Evolutionary conservation across 139 green algal species (phyloP).

Genomic region (Chlamydomonas eustigma): DNA sequence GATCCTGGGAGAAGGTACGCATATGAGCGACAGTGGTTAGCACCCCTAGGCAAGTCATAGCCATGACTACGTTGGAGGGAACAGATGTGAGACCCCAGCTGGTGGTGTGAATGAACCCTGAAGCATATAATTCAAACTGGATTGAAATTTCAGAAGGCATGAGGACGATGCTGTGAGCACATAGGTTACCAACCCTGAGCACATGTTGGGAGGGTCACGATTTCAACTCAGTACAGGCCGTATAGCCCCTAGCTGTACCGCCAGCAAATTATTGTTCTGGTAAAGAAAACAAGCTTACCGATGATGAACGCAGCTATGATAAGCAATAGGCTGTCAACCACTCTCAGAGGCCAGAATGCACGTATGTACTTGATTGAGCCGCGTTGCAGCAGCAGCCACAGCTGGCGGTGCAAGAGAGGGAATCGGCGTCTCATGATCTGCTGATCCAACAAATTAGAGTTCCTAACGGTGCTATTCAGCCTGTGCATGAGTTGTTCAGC

Average conservation of each 20-base stretch:
- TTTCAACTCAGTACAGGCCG: no score
- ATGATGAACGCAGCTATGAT: constrained; percentile 34
- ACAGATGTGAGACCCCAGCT: constrained; percentile 23
- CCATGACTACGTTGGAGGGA: constrained; percentile 36
- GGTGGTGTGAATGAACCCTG: constrained; percentile 24
- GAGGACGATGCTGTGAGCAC: no score
- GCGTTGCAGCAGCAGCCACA: constrained; percentile 15
- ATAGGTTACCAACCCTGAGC: no score
- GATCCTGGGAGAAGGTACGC: constrained; percentile 29
- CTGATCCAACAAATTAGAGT: not conserved
- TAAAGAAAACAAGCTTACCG: constrained; percentile 14
- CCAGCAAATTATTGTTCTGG: no score
- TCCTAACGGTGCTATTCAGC: not conserved
- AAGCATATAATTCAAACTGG: no score
- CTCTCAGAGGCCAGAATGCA: constrained; percentile 32
- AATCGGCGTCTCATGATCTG: not conserved
- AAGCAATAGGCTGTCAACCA: constrained; percentile 34
- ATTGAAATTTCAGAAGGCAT: no score
- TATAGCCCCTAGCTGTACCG: no score
- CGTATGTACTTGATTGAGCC: constrained; percentile 30
- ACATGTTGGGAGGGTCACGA: no score
- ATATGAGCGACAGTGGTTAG: constrained; percentile 37
- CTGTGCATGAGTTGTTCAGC: not conserved
- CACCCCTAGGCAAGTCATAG: constrained; percentile 42
- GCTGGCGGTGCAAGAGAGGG: constrained; percentile 1